Conservation (phyloP, 2,329 filamentous ascomycete genomes). For the Zarea fungicola region DNA sequence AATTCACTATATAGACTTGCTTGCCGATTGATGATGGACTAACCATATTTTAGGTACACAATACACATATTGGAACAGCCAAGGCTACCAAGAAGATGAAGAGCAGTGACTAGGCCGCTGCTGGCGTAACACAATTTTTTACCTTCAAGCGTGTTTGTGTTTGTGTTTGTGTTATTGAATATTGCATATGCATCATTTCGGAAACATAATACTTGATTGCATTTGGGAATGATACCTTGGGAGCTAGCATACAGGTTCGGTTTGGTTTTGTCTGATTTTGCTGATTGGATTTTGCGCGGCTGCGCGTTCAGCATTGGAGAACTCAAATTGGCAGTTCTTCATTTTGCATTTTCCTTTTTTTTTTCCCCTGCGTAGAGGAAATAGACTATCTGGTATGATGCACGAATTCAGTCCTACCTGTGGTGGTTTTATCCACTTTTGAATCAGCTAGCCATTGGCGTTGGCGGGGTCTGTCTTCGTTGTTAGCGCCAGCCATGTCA, state of each 20-base stretch:
- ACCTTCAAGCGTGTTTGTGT: neutral
- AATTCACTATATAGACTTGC: neutral
- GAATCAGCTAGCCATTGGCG: neutral
- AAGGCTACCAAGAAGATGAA: constrained; percentile 64
- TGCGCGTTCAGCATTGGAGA: no score
- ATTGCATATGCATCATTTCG: constrained; percentile 3
- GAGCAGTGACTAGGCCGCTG: constrained; percentile 25
- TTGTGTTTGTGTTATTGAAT: neutral
- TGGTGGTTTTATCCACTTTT: no score
- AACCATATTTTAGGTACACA: constrained; percentile 57
- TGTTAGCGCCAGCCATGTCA: neutral
- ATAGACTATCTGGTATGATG: no score
- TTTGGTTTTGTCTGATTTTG: neutral
- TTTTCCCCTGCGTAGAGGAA: no score
- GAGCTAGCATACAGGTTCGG: neutral
- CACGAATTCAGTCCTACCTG: no score
- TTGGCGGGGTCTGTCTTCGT: neutral
- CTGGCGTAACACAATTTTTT: no score
- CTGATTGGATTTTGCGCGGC: neutral
- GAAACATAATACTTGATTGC: neutral
- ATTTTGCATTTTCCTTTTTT: no score
- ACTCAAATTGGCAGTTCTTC: no score
- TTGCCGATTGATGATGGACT: constrained; percentile 11
- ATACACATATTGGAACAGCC: constrained; percentile 87
- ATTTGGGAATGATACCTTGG: constrained; percentile 12